phyloP scores from a whole-genome alignment of 805 yeast genomes.

The Kodamaea sagamina region DNA sequence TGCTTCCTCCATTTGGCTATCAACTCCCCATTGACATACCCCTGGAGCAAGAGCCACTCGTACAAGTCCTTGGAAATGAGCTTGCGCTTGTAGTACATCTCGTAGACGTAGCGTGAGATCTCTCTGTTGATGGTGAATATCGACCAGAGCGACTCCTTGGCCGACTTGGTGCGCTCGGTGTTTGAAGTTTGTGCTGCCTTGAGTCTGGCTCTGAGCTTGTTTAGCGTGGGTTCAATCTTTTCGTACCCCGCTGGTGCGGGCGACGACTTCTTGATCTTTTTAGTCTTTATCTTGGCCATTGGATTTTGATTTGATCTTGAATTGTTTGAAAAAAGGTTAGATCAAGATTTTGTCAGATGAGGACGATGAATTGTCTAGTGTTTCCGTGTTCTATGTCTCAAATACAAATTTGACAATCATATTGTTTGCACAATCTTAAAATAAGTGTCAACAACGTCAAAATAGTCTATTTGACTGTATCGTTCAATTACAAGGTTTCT shows the following conservation, averaged over 20 bases:
- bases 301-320: no score
- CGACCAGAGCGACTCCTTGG: conserved; percentile 63
- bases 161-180: conserved; percentile 44
- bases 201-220: conserved; percentile 57
- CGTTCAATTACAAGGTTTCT: no score
- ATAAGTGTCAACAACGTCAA: no score
- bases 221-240: conserved; percentile 65
- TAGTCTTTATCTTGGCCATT: conserved; percentile 1
- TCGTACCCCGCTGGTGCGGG: conserved; percentile 73
- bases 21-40: conserved; percentile 64
- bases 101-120: conserved; percentile 72
- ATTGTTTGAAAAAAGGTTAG: no score
- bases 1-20: conserved; percentile 82
- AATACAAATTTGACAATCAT: no score
- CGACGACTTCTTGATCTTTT: conserved; percentile 15
- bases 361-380: no score
- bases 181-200: conserved; percentile 45
- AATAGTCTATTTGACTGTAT: no score
- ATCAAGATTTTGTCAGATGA: conserved; percentile 17
- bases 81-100: conserved; percentile 68
- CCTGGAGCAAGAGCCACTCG: conserved; percentile 69
- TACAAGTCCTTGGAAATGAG: conserved; percentile 68
- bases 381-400: no score
- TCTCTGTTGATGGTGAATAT: conserved; percentile 72
- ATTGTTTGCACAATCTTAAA: no score